Conservation (phyloP, 139 green algal genomes). For the Coccomyxa sp. region DNA sequence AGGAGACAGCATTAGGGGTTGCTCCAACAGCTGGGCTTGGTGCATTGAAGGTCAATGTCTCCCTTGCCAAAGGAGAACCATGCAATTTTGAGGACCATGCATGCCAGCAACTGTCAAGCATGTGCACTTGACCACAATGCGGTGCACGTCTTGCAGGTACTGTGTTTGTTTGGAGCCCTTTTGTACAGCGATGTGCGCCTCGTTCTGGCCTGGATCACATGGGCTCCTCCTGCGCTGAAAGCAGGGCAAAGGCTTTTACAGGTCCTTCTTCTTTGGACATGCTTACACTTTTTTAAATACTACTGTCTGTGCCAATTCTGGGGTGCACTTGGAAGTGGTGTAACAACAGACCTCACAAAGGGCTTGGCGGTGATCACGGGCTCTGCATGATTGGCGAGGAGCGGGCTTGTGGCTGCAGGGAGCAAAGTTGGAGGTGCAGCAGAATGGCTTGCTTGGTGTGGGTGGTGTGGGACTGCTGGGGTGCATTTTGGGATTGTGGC, state of each 20-base stretch:
- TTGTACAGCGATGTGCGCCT: constrained; percentile 3
- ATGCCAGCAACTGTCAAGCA: neutral
- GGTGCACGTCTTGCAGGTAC: neutral
- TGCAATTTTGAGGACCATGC: neutral
- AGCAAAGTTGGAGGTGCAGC: constrained; percentile 1
- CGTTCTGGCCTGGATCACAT: constrained; percentile 15
- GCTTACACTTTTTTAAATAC: neutral
- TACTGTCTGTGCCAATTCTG: too few species aligned
- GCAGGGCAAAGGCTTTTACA: constrained; percentile 6
- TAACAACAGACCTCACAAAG: neutral
- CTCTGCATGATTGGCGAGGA: neutral
- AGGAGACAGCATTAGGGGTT: neutral
- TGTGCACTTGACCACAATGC: neutral
- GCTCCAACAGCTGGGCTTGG: too few species aligned
- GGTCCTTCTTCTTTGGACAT: too few species aligned
- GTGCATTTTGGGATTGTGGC: constrained; percentile 3
- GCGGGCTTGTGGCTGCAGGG: neutral
- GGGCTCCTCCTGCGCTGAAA: constrained; percentile 9
- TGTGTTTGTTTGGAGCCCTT: constrained; percentile 15
- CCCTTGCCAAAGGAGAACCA: neutral
- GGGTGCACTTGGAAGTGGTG: too few species aligned
- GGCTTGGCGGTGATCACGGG: neutral
- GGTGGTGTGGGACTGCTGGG: constrained; percentile 29
- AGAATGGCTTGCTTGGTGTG: constrained; percentile 18
- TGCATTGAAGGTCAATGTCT: too few species aligned